Percentiles rank a stretch among this genome's conserved stretches.
Conservation (phyloP, 2,329 filamentous ascomycete species). For the Thermomyces lanuginosus region DNA sequence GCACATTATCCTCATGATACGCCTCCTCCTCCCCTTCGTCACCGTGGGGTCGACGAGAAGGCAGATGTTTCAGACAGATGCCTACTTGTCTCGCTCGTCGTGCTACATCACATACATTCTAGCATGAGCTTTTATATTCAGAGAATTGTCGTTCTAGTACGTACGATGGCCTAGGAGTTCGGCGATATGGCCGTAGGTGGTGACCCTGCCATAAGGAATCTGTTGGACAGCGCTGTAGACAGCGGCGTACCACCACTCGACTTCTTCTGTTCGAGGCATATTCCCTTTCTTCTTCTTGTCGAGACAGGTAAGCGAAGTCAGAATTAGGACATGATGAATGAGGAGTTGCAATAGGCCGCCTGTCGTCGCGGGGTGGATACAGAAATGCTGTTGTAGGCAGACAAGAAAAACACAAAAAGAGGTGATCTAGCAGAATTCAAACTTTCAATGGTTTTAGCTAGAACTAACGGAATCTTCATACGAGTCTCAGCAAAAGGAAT, state of each 20-base stretch:
- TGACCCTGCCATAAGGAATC: constrained; percentile 69
- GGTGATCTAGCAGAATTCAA: too few relatives aligned
- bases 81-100: constrained; percentile 72
- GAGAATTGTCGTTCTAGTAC: constrained; percentile 11
- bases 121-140: constrained; percentile 4
- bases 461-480: too few relatives aligned
- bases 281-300: too few relatives aligned
- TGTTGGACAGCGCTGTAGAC: constrained; percentile 77
- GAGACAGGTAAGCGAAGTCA: too few relatives aligned
- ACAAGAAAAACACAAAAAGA: too few relatives aligned
- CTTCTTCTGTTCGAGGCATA: constrained; percentile 34
- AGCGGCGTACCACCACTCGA: constrained; percentile 36
- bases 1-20: constrained; percentile 56
- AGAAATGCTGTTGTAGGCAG: too few relatives aligned
- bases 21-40: constrained; percentile 16
- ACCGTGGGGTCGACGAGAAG: constrained; percentile 18
- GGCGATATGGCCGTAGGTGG: constrained; percentile 66
- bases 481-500: too few relatives aligned
- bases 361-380: too few relatives aligned
- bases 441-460: too few relatives aligned
- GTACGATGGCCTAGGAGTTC: constrained; percentile 43
- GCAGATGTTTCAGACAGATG: constrained; percentile 73
- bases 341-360: too few relatives aligned
- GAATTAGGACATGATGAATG: too few relatives aligned
- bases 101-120: constrained; percentile 30